Evolutionary conservation across 331 rosid genomes (phyloP), one percentile per base, ranked within the genome.

Genomic region (Acacia pycnantha): DNA sequence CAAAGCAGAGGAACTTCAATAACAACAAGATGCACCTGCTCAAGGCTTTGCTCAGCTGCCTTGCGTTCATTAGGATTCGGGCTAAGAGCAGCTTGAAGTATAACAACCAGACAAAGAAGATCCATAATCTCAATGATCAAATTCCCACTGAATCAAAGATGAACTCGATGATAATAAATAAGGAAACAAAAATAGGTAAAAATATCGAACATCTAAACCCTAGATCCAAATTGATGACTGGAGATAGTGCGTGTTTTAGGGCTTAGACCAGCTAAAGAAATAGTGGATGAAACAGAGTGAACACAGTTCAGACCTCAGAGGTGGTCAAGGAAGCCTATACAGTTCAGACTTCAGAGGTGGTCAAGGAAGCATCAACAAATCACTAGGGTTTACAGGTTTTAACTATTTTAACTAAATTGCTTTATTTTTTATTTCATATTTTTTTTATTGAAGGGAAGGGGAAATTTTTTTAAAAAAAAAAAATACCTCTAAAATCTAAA

Each of bases 1-100:
- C 24, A 37, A 44, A 24, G n/a, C 46, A 22, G 64, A 21, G n/a
- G 56, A 69, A 53, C 33, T 50, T 3, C n/a, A 73, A 59, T 29
- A 26, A 71, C 19, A 35, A 62, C 53, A 43, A 21, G 19, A 80
- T 7, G 18, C n/a, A 92, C 97, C 94, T 93, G 94, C 78, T 90
- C 91, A 77, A 95, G 90, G 81, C 87, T 89, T 61, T 89, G 93
- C 84, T 95, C 98, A 5, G 91, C 98, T 7, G 95, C 97, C 74
- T 89, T 95, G 11, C 98, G 91, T 78, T 93, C 96, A 76, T 93
- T 94, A 8, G 90, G 97, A 80, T 85, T 90, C 48, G 89, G 91
- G 76, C 97, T 91, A 15, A 93, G 98, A 85, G 94, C 94, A 80
- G 92, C 94, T 82, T 88, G 93, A 31, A 95, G 94, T 11, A 95